Percentiles rank a stretch among this genome's conserved stretches.
phyloP scores from a whole-genome alignment of 139 green algal genomes.

The Chlamydomonas sp. region DNA sequence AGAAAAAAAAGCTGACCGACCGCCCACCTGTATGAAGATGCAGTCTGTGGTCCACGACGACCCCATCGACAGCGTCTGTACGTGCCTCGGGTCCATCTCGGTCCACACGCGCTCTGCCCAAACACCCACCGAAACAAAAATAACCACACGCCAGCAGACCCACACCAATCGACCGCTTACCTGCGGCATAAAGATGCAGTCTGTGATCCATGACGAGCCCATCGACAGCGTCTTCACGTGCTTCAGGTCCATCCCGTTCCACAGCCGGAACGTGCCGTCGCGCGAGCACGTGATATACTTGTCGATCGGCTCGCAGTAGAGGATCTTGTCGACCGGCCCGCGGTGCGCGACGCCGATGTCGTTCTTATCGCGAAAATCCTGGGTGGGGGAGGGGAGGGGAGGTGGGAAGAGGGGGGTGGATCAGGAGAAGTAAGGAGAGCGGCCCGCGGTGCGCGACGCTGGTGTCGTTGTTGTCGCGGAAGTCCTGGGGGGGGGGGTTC shows the following conservation, averaged over 20 bases:
- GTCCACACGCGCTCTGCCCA: no score
- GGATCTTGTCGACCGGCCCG: conserved; percentile 37
- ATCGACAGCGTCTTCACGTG: conserved; percentile 54
- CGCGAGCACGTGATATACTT: conserved; percentile 65
- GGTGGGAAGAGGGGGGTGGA: neutral
- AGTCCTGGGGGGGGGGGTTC: neutral
- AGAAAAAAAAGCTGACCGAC: no score
- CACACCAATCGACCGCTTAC: neutral
- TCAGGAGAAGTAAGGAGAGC: neutral
- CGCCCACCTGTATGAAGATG: neutral
- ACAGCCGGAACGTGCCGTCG: conserved; percentile 67
- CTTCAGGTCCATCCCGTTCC: conserved; percentile 53
- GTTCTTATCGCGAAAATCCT: conserved; percentile 40
- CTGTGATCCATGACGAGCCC: conserved; percentile 59
- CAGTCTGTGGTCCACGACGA: neutral
- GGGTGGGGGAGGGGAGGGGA: no score
- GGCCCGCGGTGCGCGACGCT: neutral
- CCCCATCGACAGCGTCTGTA: neutral
- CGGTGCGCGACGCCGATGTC: conserved; percentile 23
- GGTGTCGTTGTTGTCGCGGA: neutral
- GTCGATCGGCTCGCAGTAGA: conserved; percentile 46
- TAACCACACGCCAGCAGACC: no score
- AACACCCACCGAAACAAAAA: no score
- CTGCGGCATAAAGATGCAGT: conserved; percentile 15
- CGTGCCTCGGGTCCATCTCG: no score